Percentiles rank a stretch among this genome's conserved stretches.
Conservation (phyloP, 495 filamentous ascomycete species). For the Penicillium odoratum region DNA sequence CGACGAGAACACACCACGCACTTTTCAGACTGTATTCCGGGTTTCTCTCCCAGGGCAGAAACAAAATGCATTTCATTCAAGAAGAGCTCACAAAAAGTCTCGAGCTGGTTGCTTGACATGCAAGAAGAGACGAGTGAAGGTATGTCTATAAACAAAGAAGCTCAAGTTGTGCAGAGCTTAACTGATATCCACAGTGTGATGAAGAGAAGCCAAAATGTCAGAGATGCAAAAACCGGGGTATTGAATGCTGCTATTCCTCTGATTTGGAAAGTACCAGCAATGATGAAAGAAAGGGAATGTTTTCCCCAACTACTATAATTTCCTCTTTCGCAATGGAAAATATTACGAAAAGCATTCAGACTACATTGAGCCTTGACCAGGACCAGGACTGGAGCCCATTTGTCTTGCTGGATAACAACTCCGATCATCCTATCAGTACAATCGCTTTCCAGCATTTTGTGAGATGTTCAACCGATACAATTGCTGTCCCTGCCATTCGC, state of each 20-base stretch:
- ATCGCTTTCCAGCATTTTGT: slow-evolving; percentile 37
- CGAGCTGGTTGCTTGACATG: slow-evolving; percentile 31
- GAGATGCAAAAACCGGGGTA: slow-evolving; percentile 25
- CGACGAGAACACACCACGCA: background rate
- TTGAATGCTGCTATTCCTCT: slow-evolving; percentile 24
- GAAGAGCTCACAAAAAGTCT: slow-evolving; percentile 35
- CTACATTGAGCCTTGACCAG: slow-evolving; percentile 10
- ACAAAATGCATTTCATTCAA: slow-evolving; percentile 10
- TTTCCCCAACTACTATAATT: background rate
- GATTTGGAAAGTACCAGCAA: background rate
- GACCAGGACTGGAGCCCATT: background rate
- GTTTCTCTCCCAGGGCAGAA: slow-evolving; percentile 7
- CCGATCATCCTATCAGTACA: slow-evolving; percentile 16
- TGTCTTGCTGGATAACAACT: background rate
- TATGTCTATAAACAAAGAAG: slow-evolving; percentile 2
- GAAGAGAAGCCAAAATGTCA: slow-evolving; percentile 31
- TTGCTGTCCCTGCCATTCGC: slow-evolving; percentile 30
- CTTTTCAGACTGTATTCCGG: slow-evolving; percentile 28
- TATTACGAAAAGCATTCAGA: slow-evolving; percentile 17
- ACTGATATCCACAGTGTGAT: slow-evolving; percentile 28
- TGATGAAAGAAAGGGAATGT: background rate
- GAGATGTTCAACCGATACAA: slow-evolving; percentile 27
- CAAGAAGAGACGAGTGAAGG: slow-evolving; percentile 36
- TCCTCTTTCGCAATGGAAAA: slow-evolving; percentile 24
- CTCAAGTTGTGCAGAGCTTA: background rate